Evolutionary conservation across 495 filamentous ascomycete genomes (phyloP), one percentile per base, ranked within the genome.

Genomic region (Apodospora peruviana): DNA sequence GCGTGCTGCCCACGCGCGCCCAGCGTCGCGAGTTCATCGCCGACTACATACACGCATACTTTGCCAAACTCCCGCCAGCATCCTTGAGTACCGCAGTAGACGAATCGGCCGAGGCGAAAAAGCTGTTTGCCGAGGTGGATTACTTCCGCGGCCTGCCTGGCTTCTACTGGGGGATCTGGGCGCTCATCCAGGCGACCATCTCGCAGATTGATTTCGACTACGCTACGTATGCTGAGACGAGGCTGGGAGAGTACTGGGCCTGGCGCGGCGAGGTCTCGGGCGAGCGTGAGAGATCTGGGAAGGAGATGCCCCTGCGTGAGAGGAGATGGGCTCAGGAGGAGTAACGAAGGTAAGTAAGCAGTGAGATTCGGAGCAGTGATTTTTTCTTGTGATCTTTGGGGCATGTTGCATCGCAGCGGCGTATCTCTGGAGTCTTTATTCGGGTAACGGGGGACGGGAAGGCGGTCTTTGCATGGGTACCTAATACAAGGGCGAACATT

Each of bases 171-270:
- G 94, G 93, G 19, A 86, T 96, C 41, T 97, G 94, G 94, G 87
- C 90, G 8, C 75, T 97, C 42, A 96, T 99, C 58, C 94, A 99
- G 71, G 88, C 90, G 2, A 87, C 82, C 16, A 97, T 99, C 53
- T 91, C 87, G 4, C 82, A 91, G 49, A 97, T 99, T 54, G 90
- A 97, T 64, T 99, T 99, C 59, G 90, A 99, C 67, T 99, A 97
- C 57, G 88, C 88, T 29, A 77, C 79, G 20, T 99, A 97, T 68
- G 94, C 91, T 19, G 88, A 96, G 62, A 61, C 85, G 4, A 76
- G 94, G 47, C 72, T 99, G 8, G 86, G 87, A 34, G 93, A 99
- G 72, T 99, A 96, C 67, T 95, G 84, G 77, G 89, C 83, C n/a
- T 99, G 93, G 93, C 84, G 88, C 50, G 82, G 74, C 11, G 87